Base-by-base conservation (phyloP, 2,329 filamentous ascomycete genomes). In the Hymenotorrendiella dingleyae region DNA sequence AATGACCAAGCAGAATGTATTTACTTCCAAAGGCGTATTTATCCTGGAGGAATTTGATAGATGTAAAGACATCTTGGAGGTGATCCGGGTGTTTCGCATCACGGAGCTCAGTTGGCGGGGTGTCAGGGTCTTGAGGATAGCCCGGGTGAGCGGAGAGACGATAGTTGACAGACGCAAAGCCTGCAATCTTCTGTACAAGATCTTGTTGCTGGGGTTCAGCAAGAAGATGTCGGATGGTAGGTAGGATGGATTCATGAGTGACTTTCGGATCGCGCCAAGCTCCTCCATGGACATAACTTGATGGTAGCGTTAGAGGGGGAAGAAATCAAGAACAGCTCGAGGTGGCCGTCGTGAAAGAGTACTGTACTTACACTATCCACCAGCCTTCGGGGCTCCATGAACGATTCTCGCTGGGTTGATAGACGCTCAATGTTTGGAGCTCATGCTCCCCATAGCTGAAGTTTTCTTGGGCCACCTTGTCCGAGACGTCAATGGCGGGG, bases 141-240 rank as follows among this genome's bases (percentile, higher is more conserved):
- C 8, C 72, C 0, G 76, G 72, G 46, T 72, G 67, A 2, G 75
- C 68, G 6, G 75, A 78, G 37, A 84, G 74, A 27, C 78, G 72
- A 68, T 84, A 84, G 62, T 80, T 75, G 45, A 84, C 58, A 33
- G 79, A 81, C 21, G 79, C 75, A 56, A 85, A 76, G 46, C 74
- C 82, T 17, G 74, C 73, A 44, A 86, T 67, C n/a, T 44, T 36
- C n/a, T 21, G 17, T 17, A 34, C 28, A 22, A 50, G 14, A 10
- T 24, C 28, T 6, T 17, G 7, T 8, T 30, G 19, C 11, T 40
- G 69, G 53, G 45, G 74, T 10, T 41, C 69, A 53, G 45, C 74
- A 57, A 40, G 67, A 63, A 10, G 69, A 61, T 23, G 57, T 48
- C 51, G 74, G 73, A 45, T 66, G 66, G 41, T 67, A 53, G 29